These are phyloP conservation scores for Aspergillus conjunctus DNA, from an alignment of 495 filamentous ascomycete genomes.

Conservation along the genomic window DNA sequence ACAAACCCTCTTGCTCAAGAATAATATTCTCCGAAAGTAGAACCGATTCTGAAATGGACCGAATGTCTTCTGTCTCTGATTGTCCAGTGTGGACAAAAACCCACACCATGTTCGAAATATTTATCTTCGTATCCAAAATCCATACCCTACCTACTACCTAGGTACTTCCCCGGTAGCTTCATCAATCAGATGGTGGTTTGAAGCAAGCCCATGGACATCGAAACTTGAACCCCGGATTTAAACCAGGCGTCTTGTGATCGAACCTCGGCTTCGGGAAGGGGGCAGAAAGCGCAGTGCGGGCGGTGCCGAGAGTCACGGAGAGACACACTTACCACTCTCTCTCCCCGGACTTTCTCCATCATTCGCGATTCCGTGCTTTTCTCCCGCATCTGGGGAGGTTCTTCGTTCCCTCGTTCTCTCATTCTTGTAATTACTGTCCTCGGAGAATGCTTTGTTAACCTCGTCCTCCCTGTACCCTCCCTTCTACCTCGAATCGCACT, in stretches of 20 bases:
- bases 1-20: no score
- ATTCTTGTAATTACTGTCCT: constrained; percentile 7
- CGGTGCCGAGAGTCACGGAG: constrained; percentile 31
- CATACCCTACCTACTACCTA: no score
- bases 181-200: no score
- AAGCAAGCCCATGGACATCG: no score
- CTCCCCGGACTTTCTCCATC: constrained; percentile 31
- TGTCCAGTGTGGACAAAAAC: no score
- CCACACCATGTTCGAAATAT: no score
- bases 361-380: constrained; percentile 3
- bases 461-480: constrained; percentile 5
- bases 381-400: constrained; percentile 3
- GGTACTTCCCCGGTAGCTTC: no score
- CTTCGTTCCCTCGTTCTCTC: not conserved
- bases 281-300: constrained; percentile 40
- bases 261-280: constrained; percentile 42
- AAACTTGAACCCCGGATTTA: constrained; percentile 1
- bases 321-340: not conserved
- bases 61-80: no score
- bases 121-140: no score
- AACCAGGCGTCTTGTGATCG: constrained; percentile 23
- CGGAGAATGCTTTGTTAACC: constrained; percentile 21
- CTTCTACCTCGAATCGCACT: not conserved
- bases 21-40: no score
- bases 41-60: no score